phyloP scores from a whole-genome alignment of 2,329 filamentous ascomycete species.

The Colletotrichum sp. region DNA sequence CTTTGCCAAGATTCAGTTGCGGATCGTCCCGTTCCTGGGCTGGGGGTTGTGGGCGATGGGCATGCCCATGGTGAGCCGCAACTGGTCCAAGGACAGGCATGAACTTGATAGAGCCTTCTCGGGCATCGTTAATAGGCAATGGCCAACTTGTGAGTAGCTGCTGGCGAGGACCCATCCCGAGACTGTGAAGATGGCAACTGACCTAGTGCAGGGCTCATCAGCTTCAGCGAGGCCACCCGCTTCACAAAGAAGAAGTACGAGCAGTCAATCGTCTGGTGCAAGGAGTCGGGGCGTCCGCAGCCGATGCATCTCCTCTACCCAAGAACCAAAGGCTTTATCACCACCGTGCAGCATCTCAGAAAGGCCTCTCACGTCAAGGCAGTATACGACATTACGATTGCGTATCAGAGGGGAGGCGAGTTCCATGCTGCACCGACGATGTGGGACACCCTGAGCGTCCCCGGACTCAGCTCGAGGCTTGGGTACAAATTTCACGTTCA shows the following conservation, averaged over 20 bases:
- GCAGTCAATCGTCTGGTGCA: conserved; percentile 58
- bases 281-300: conserved; percentile 51
- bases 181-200: background rate
- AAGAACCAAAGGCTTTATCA: conserved; percentile 65
- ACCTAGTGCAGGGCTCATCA: conserved; percentile 59
- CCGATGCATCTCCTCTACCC: conserved; percentile 65
- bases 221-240: conserved; percentile 68
- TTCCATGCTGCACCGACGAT: conserved; percentile 55
- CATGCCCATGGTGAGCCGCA: conserved; percentile 66
- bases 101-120: conserved; percentile 64
- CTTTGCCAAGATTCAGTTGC: conserved; percentile 66
- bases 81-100: conserved; percentile 60
- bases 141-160: conserved; percentile 60
- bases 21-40: conserved; percentile 64
- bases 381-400: conserved; percentile 61
- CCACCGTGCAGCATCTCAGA: conserved; percentile 61
- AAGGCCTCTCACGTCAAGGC: conserved; percentile 55
- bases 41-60: conserved; percentile 71
- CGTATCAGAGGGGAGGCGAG: conserved; percentile 49
- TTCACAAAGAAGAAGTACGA: conserved; percentile 59
- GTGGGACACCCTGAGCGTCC: conserved; percentile 55
- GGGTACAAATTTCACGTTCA: conserved; percentile 57
- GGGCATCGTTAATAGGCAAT: conserved; percentile 54
- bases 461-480: conserved; percentile 38
- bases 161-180: background rate